A percentile compares a stretch with the other conserved stretches of the same genome.
Conservation (phyloP, 495 filamentous ascomycete genomes). For the Neurospora sp. region DNA sequence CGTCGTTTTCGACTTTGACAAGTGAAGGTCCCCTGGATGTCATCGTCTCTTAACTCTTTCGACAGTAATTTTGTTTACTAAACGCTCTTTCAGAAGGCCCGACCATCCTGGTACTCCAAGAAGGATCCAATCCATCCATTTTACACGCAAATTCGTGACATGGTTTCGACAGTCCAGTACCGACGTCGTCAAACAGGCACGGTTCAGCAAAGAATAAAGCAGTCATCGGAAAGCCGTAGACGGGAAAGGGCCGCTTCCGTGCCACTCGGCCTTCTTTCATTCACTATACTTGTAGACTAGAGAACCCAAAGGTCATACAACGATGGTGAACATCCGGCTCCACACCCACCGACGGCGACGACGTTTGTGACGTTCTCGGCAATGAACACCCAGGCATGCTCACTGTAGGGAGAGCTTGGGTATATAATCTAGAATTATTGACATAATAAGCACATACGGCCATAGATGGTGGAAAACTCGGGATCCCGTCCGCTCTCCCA, state of each 20-base stretch:
- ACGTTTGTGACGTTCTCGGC: too few species aligned
- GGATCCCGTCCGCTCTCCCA: too few species aligned
- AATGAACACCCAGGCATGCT: too few species aligned
- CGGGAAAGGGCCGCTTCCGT: background rate
- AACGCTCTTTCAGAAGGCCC: too few species aligned
- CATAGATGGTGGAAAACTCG: background rate
- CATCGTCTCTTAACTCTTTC: background rate
- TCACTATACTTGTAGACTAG: background rate
- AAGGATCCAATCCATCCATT: too few species aligned
- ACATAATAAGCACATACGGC: background rate
- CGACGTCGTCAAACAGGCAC: background rate
- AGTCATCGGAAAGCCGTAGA: background rate
- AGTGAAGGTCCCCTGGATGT: too few species aligned
- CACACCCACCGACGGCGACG: background rate
- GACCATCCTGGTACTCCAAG: too few species aligned
- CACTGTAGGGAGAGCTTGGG: too few species aligned
- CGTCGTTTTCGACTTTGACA: too few species aligned
- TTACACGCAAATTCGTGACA: background rate
- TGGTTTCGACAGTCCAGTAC: background rate
- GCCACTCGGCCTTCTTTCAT: background rate
- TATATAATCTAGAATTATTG: fast-evolving
- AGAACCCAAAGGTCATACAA: background rate
- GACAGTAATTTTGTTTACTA: background rate
- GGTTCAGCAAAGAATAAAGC: background rate
- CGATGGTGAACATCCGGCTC: too few species aligned